phyloP scores from a whole-genome alignment of 2,329 filamentous ascomycete genomes.

The Zasmidium citrigriseum region DNA sequence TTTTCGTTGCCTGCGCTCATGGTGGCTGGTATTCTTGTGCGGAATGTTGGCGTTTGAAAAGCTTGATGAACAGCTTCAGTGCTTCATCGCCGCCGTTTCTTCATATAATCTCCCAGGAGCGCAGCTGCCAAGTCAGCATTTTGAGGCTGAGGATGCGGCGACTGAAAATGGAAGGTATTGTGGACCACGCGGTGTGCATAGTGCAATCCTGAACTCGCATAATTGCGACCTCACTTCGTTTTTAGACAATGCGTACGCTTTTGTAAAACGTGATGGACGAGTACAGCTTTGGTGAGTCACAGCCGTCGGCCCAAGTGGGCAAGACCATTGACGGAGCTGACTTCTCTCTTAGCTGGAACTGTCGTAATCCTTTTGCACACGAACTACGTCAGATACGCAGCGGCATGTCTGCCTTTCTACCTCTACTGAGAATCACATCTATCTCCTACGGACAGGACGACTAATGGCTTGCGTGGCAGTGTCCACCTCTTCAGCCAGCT shows the following conservation, averaged over 20 bases:
- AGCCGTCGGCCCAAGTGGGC: background rate
- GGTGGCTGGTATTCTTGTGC: background rate
- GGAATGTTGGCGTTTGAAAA: too few species aligned
- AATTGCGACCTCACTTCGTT: too few species aligned
- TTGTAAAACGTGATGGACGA: background rate
- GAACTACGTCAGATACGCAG: too few species aligned
- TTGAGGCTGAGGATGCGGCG: background rate
- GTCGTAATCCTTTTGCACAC: background rate
- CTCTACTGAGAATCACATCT: too few species aligned
- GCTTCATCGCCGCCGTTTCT: background rate
- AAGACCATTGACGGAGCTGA: background rate
- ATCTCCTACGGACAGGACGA: too few species aligned
- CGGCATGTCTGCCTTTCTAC: too few species aligned
- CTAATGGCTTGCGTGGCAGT: background rate
- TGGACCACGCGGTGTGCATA: background rate
- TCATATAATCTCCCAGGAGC: background rate
- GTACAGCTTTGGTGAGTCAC: background rate
- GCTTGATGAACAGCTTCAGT: background rate
- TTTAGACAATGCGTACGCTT: background rate
- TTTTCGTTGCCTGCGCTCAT: background rate
- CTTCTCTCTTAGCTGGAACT: background rate
- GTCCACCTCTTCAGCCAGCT: background rate
- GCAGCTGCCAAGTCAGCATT: background rate
- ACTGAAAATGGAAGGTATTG: background rate
- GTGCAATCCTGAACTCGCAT: background rate